Evolutionary conservation across 2,329 filamentous ascomycete species (phyloP), one percentile per base, ranked within the genome.

Genomic region (Aspergillus fumigatus): DNA sequence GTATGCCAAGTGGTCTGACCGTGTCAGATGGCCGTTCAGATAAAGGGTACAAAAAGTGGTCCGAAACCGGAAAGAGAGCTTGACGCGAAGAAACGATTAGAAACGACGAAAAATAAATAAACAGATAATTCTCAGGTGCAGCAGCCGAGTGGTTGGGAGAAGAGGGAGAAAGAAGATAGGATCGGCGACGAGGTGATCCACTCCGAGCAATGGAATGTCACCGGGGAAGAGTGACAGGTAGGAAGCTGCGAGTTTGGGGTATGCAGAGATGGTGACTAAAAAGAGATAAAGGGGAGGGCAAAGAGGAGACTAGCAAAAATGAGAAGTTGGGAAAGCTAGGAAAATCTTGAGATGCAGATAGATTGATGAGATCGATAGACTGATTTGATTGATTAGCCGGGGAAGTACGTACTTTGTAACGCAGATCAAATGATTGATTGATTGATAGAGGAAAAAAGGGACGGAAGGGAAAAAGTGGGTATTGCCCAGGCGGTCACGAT

Each of bases 181-280:
- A n/a, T 41, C 21, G 48, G 35, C 40, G 49, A 38, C 50, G 57
- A 53, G 25, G 32, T n/a, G 41, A 50, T 26, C 52, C 47, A 54
- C 48, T 40, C 54, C 48, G 47, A 50, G 48, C 10, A n/a, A 47
- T 35, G 51, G 50, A 14, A 45, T 47, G 43, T 47, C 21, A 45
- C n/a, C 4, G 21, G n/a, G 9, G 14, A 10, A 19, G 41, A 45
- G 41, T 45, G 41, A 45, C n/a, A 45, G 41, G 21, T 19, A 59
- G 63, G 65, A 50, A 59, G 59, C 50, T 59, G 48, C 58, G 59
- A 66, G 53, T 57, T 48, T 38, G 32, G 32, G 32, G 32, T 38
- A 25, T 23, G 21, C 19, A 47, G 11, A 47, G 43, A 23, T 14
- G 26, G 21, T 2, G 5, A 17, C 21, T 47, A 47, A 23, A 43